Evolutionary conservation across 768 basidiomycete species (phyloP), one percentile per base, ranked within the genome.

Genomic region (Tulasnella sp.): DNA sequence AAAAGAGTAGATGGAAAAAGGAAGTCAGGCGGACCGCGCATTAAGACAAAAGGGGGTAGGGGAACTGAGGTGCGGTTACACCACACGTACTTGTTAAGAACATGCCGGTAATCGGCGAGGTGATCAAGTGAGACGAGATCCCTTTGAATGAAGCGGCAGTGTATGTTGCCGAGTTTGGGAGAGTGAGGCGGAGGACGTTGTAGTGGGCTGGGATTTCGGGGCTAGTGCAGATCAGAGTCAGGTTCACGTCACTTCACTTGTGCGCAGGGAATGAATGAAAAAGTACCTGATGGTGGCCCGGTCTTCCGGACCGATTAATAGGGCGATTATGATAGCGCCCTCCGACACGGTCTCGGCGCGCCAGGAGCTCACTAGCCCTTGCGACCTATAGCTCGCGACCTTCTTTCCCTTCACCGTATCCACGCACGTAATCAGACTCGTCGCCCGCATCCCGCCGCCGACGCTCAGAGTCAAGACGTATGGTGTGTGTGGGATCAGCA

Each of bases 41-140:
- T n/a, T 45, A n/a, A 34, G 17, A 72, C 19, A 64, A 22, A 49
- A 34, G 31, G 45, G 54, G 52, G 36, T 64, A 38, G 25, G 15
- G n/a, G 75, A 75, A 75, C 36, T 74, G 58, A 64, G 58, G 31
- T 64, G 58, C 58, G 58, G 58, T 34, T 64, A 64, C 58, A 64
- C 22, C 22, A 25, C 17, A 76, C 75, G 31, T 52, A 76, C 75
- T 45, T 29, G 75, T 76, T 36, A 76, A 71, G 67, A 76, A 76
- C 75, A 76, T 76, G 67, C 75, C 75, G 36, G 75, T 76, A 25
- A 76, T 76, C 17, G 75, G 75, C 12, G 75, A 76, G 4, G 75
- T 76, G 29, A 76, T 76, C 29, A 76, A 40, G 40, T 76, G 75
- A 31, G 75, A 76, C 67, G 75, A 76, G n/a, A 76, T 71, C 19